Conservation (phyloP, 371 early-diverging fungal genomes). For the Catenaria anguillulae region DNA sequence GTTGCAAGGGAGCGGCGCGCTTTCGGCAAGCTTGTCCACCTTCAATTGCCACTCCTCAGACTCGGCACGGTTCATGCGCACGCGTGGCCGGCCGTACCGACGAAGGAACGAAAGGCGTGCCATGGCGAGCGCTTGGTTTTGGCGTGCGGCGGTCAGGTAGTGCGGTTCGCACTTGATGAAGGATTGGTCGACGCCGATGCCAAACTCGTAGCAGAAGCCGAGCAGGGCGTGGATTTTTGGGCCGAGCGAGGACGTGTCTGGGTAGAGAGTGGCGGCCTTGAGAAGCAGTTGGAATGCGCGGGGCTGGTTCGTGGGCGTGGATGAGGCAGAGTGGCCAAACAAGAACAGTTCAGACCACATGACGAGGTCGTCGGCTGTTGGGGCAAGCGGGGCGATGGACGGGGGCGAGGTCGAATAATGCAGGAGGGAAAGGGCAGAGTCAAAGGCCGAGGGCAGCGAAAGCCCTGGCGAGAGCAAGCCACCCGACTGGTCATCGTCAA, state of each 20-base stretch:
- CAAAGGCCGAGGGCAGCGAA: no score
- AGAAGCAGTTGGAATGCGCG: background rate
- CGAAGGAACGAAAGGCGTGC: slow-evolving; percentile 52
- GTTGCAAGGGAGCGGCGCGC: background rate
- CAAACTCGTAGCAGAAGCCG: slow-evolving; percentile 57
- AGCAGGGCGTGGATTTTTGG: slow-evolving; percentile 16
- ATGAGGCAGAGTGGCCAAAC: no score
- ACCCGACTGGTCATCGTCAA: no score
- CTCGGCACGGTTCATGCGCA: slow-evolving; percentile 51
- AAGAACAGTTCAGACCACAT: no score
- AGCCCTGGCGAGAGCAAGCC: no score
- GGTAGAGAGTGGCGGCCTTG: background rate
- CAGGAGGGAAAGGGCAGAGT: no score
- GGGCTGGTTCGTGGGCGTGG: background rate
- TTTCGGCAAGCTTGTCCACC: slow-evolving; percentile 17
- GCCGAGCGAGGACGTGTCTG: background rate
- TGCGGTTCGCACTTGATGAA: slow-evolving; percentile 39
- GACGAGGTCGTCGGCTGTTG: no score
- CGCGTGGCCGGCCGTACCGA: slow-evolving; percentile 55
- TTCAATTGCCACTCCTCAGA: slow-evolving; percentile 43
- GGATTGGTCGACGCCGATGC: slow-evolving; percentile 42
- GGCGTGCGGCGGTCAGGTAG: slow-evolving; percentile 40
- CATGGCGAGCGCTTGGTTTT: slow-evolving; percentile 37
- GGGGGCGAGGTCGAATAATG: no score
- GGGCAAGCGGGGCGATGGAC: no score